Percentiles rank a stretch among this genome's conserved stretches.
These are phyloP conservation scores for Escovopsis sp. DNA, from an alignment of 2,329 filamentous ascomycete genomes.

Conservation along the genomic window DNA sequence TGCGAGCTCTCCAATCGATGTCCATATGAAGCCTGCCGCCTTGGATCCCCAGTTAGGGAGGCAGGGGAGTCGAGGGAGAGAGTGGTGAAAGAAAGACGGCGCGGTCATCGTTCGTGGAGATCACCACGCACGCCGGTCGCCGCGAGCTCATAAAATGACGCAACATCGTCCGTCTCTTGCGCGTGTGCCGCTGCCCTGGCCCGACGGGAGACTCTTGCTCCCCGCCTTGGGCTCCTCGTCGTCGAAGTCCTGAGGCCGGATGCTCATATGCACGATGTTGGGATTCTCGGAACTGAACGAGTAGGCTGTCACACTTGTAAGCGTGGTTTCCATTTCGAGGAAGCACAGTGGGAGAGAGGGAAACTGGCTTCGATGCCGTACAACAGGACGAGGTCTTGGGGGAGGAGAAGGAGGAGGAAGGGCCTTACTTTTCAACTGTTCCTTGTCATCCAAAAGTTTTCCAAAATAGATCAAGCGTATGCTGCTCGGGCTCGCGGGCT, in stretches of 20 bases:
- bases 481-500: constrained; percentile 71
- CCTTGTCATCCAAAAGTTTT: constrained; percentile 79
- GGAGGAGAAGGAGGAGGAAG: constrained; percentile 2
- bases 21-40: background rate
- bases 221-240: constrained; percentile 61
- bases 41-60: background rate
- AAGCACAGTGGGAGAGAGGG: too few species aligned
- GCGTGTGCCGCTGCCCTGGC: constrained; percentile 24
- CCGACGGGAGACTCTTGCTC: constrained; percentile 33
- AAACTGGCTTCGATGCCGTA: too few species aligned
- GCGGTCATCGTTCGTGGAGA: background rate
- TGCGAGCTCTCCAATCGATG: too few species aligned
- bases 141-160: constrained; percentile 29
- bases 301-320: too few species aligned
- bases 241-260: constrained; percentile 74
- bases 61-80: background rate
- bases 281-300: constrained; percentile 58
- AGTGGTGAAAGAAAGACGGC: background rate
- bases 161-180: constrained; percentile 30
- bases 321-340: too few species aligned
- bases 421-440: constrained; percentile 60
- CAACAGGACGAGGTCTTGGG: background rate
- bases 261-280: constrained; percentile 90
- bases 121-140: background rate
- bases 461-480: constrained; percentile 90